These are phyloP conservation scores for Xylaria curta DNA, from an alignment of 495 filamentous ascomycete genomes.

Conservation along the genomic window DNA sequence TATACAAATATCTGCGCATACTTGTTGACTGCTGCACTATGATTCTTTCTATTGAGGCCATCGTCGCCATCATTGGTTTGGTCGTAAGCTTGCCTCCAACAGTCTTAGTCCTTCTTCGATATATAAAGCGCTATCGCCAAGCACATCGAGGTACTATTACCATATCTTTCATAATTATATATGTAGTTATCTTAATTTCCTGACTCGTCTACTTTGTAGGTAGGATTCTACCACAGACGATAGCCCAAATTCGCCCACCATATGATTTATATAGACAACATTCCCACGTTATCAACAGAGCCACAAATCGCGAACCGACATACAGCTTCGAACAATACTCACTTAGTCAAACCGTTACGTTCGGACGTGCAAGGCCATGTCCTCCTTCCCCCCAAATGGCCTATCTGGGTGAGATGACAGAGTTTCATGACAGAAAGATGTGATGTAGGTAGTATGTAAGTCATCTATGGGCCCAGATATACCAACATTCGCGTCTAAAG, in stretches of 20 bases:
- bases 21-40: not conserved
- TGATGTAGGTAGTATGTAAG: not conserved
- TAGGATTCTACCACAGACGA: not conserved
- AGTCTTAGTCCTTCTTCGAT: not conserved
- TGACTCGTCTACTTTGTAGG: not conserved
- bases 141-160: not conserved
- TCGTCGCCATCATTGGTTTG: slow-evolving; percentile 4
- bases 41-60: slow-evolving; percentile 2
- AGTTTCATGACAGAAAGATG: not conserved
- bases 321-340: not conserved
- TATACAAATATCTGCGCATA: not conserved
- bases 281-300: not conserved
- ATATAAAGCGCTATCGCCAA: not conserved
- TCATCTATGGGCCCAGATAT: not conserved
- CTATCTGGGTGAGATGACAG: not conserved
- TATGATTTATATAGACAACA: not conserved
- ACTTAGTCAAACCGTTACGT: not conserved
- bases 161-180: not conserved
- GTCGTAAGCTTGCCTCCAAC: not conserved
- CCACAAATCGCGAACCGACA: not conserved
- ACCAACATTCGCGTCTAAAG: too few relatives aligned
- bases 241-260: not conserved
- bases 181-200: not conserved
- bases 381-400: not conserved
- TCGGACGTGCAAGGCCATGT: not conserved